These are phyloP conservation scores for Gnomoniopsis smithogilvyi DNA, from an alignment of 2,329 filamentous ascomycete species.

Conservation along the genomic window DNA sequence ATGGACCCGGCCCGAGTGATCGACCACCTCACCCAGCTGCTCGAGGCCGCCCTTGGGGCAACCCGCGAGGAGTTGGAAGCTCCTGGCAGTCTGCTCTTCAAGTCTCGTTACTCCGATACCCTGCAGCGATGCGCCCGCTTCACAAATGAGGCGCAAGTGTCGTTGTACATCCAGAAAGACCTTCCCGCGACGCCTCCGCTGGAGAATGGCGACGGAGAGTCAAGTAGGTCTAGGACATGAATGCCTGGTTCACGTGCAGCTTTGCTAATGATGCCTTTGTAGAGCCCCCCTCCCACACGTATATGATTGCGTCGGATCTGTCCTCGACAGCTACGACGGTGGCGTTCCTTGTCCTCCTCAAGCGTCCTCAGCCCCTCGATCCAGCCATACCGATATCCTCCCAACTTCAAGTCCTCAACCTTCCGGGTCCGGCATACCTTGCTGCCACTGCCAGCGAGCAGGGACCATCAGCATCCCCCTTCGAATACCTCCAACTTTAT, in stretches of 20 bases:
- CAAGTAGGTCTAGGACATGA: constrained; percentile 34
- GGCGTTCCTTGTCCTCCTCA: constrained; percentile 84
- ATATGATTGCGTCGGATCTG: constrained; percentile 79
- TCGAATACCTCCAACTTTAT: constrained; percentile 87
- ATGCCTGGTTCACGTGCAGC: neutral
- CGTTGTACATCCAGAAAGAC: constrained; percentile 90
- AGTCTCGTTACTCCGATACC: constrained; percentile 70
- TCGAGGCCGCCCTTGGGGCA: constrained; percentile 72
- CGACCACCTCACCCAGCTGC: constrained; percentile 68
- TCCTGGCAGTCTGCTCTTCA: constrained; percentile 78
- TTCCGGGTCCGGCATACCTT: constrained; percentile 75
- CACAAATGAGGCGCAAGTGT: constrained; percentile 81
- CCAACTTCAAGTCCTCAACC: constrained; percentile 89
- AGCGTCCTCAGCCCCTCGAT: constrained; percentile 85
- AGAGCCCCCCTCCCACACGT: constrained; percentile 61
- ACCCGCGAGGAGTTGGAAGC: constrained; percentile 75
- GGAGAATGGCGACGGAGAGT: constrained; percentile 44
- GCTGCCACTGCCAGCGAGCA: constrained; percentile 66
- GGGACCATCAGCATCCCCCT: constrained; percentile 73
- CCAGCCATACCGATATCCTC: constrained; percentile 75
- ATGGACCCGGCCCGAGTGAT: constrained; percentile 69
- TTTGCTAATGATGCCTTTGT: constrained; percentile 25
- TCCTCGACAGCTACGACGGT: constrained; percentile 75
- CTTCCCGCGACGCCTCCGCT: constrained; percentile 51
- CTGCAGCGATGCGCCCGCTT: constrained; percentile 85